These are phyloP conservation scores for Bertia moriformis DNA, from an alignment of 2,329 filamentous ascomycete species.

Conservation along the genomic window DNA sequence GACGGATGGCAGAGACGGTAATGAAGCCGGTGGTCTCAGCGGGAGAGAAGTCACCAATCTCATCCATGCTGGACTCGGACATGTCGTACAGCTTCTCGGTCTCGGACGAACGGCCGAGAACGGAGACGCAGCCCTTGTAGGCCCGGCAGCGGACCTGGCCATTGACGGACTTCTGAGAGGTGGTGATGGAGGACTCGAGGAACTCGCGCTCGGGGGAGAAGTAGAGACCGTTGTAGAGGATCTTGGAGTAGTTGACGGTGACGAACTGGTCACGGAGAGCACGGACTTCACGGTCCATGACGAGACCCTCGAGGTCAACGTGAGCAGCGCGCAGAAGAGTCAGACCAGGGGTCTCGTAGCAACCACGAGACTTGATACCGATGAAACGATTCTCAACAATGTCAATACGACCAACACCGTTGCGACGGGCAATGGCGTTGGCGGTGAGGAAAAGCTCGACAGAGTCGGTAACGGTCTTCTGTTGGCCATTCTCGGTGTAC, in stretches of 20 bases:
- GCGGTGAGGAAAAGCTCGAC: slow-evolving; percentile 59
- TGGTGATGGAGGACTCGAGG: slow-evolving; percentile 44
- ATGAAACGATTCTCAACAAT: slow-evolving; percentile 62
- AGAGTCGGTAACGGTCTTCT: slow-evolving; percentile 48
- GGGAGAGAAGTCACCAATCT: slow-evolving; percentile 52
- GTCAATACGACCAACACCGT: slow-evolving; percentile 69
- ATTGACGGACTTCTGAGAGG: slow-evolving; percentile 45
- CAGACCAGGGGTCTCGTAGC: slow-evolving; percentile 57
- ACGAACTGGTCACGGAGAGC: slow-evolving; percentile 43
- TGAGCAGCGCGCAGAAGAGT: slow-evolving; percentile 20
- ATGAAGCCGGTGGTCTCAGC: slow-evolving; percentile 52
- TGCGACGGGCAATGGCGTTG: slow-evolving; percentile 55
- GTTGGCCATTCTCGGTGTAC: slow-evolving; percentile 26
- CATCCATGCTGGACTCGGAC: slow-evolving; percentile 56
- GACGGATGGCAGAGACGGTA: slow-evolving; percentile 13
- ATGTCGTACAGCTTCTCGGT: slow-evolving; percentile 59
- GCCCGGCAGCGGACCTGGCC: slow-evolving; percentile 44
- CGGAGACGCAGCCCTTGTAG: slow-evolving; percentile 52
- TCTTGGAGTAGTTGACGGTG: slow-evolving; percentile 30
- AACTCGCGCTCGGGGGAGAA: slow-evolving; percentile 43
- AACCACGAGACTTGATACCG: slow-evolving; percentile 67
- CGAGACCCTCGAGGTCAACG: slow-evolving; percentile 39
- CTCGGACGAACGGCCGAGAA: slow-evolving; percentile 42
- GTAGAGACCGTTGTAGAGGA: slow-evolving; percentile 33
- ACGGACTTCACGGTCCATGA: slow-evolving; percentile 42